phyloP scores from a whole-genome alignment of 345 rosid species.

The Salix brachista region DNA sequence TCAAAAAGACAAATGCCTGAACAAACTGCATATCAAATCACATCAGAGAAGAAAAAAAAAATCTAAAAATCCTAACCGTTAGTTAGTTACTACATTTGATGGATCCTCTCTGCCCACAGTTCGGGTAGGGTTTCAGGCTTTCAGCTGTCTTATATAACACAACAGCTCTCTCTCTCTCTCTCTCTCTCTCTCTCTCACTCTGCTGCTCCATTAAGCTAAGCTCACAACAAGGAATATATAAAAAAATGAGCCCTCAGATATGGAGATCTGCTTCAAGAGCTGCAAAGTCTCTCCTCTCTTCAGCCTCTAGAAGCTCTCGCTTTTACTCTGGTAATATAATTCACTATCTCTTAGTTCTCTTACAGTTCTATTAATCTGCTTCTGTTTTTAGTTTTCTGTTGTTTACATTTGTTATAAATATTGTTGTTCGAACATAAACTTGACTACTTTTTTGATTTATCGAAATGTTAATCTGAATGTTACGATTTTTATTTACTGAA shows the following conservation, averaged over 20 bases:
- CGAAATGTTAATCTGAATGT: no score
- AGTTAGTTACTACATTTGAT: neutral
- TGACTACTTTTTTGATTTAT: no score
- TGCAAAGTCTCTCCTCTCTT: slow-evolving; percentile 64
- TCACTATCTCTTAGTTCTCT: neutral
- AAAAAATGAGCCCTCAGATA: slow-evolving; percentile 65
- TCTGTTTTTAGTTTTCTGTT: neutral
- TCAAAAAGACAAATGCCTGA: no score
- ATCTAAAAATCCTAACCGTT: neutral
- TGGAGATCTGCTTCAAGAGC: slow-evolving; percentile 78
- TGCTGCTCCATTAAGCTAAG: neutral
- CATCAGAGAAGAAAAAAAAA: no score
- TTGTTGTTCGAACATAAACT: no score
- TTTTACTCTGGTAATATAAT: slow-evolving; percentile 51
- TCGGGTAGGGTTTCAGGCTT: neutral
- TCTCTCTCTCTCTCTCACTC: neutral
- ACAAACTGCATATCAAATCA: no score
- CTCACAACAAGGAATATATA: neutral
- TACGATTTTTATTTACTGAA: no score
- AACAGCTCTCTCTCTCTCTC: neutral
- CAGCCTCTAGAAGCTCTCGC: slow-evolving; percentile 58
- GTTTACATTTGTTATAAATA: no score
- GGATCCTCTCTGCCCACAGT: neutral
- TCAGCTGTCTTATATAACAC: neutral
- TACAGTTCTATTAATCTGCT: neutral